These are phyloP conservation scores for Apiospora saccharicola DNA, from an alignment of 2,329 filamentous ascomycete genomes.

Conservation along the genomic window DNA sequence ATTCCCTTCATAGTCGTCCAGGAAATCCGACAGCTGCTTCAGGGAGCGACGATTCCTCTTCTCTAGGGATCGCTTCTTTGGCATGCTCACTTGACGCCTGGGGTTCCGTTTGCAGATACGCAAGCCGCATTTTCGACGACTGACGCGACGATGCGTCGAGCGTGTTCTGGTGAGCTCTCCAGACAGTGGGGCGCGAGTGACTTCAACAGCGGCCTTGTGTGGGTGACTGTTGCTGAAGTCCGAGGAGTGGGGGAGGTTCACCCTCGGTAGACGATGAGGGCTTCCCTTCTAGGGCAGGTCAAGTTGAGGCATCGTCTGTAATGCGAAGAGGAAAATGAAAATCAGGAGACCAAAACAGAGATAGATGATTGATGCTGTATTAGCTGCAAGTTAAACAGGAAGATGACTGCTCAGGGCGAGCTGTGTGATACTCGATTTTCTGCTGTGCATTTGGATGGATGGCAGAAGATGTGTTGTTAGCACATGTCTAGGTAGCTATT, in stretches of 20 bases:
- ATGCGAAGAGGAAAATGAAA: constrained; percentile 44
- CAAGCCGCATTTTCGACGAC: constrained; percentile 43
- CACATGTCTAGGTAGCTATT: no score
- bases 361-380: constrained; percentile 39
- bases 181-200: constrained; percentile 42
- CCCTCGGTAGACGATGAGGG: constrained; percentile 47
- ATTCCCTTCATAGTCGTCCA: constrained; percentile 32
- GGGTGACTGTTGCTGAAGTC: constrained; percentile 34
- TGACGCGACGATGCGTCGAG: constrained; percentile 46
- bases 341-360: constrained; percentile 37
- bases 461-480: background rate
- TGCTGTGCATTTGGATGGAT: background rate
- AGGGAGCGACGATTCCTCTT: constrained; percentile 29
- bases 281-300: constrained; percentile 54
- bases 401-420: background rate
- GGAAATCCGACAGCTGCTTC: constrained; percentile 37
- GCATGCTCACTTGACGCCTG: constrained; percentile 27
- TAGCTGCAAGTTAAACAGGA: constrained; percentile 24
- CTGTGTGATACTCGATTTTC: background rate
- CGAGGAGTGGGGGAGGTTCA: constrained; percentile 39
- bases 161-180: constrained; percentile 42
- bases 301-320: constrained; percentile 52
- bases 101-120: constrained; percentile 45
- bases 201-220: constrained; percentile 42
- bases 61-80: background rate